These are phyloP conservation scores for Kondoa malvinella DNA, from an alignment of 768 basidiomycete genomes.

Conservation along the genomic window DNA sequence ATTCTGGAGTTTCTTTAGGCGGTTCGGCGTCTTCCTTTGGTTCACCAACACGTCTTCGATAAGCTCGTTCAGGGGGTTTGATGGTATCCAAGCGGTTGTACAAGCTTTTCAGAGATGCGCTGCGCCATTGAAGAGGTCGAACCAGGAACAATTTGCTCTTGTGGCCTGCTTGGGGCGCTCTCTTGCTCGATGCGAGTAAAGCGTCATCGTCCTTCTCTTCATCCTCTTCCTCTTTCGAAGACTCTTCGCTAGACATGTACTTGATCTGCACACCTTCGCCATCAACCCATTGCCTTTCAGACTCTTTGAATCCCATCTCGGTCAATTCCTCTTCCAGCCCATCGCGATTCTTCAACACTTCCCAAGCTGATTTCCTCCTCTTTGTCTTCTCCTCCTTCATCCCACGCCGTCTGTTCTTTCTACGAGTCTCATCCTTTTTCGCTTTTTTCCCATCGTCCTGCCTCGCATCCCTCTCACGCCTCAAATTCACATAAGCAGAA, in stretches of 20 bases:
- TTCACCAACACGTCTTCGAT: conserved; percentile 4
- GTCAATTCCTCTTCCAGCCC: neutral
- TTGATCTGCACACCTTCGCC: conserved; percentile 10
- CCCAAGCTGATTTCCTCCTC: neutral
- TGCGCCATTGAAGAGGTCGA: conserved; percentile 8
- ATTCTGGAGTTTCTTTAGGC: conserved; percentile 10
- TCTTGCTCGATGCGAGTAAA: neutral
- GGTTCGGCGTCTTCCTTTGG: neutral
- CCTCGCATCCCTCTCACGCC: conserved; percentile 10
- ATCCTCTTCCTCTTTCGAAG: neutral
- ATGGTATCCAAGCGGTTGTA: conserved; percentile 8
- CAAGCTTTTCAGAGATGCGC: neutral
- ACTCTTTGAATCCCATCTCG: neutral
- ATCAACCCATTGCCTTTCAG: neutral
- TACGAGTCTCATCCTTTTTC: conserved; percentile 16
- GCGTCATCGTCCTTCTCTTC: neutral
- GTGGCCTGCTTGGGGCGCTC: neutral
- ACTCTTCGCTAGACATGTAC: conserved; percentile 16
- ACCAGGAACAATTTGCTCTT: conserved; percentile 3
- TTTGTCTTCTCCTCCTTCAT: conserved; percentile 16
- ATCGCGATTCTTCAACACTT: neutral
- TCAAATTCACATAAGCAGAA: conserved; percentile 15
- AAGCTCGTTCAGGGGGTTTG: conserved; percentile 15
- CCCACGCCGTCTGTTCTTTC: conserved; percentile 3
- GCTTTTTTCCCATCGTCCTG: conserved; percentile 7